Conservation (phyloP, 495 filamentous ascomycete species). For the Neurospora africana region DNA sequence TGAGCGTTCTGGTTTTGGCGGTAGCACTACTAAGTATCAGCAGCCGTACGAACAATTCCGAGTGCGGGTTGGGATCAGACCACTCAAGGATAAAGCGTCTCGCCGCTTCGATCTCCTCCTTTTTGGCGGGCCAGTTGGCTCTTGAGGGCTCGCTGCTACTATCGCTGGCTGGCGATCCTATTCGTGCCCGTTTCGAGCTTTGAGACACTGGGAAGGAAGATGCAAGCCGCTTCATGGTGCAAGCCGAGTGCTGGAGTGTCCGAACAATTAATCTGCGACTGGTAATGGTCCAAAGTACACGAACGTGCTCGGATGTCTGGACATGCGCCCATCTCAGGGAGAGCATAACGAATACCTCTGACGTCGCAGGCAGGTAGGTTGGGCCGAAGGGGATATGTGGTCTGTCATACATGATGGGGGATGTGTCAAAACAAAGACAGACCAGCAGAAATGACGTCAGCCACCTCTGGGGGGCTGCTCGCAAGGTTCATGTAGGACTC, state of each 20-base stretch:
- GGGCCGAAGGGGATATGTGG: background rate
- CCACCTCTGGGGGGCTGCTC: background rate
- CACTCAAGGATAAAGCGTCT: conserved; percentile 39
- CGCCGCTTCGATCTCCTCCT: background rate
- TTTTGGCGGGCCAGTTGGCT: background rate
- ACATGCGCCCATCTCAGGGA: background rate
- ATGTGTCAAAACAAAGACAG: background rate
- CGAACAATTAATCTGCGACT: background rate
- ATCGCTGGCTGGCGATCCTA: background rate
- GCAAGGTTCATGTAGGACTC: background rate
- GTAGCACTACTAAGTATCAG: conserved; percentile 3
- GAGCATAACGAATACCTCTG: background rate
- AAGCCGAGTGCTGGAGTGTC: background rate
- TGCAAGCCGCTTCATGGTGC: background rate
- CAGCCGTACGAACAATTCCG: conserved; percentile 5
- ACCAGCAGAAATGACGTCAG: background rate
- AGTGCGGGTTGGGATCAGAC: conserved; percentile 23
- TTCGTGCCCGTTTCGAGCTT: background rate
- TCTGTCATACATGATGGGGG: background rate
- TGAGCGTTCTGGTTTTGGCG: conserved; percentile 27
- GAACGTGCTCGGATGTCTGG: background rate
- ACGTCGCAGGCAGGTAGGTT: background rate
- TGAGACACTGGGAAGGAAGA: background rate
- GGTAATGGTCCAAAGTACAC: background rate
- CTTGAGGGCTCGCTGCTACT: background rate